phyloP scores from a whole-genome alignment of 768 basidiomycete genomes.

The Mycena epipterygia region DNA sequence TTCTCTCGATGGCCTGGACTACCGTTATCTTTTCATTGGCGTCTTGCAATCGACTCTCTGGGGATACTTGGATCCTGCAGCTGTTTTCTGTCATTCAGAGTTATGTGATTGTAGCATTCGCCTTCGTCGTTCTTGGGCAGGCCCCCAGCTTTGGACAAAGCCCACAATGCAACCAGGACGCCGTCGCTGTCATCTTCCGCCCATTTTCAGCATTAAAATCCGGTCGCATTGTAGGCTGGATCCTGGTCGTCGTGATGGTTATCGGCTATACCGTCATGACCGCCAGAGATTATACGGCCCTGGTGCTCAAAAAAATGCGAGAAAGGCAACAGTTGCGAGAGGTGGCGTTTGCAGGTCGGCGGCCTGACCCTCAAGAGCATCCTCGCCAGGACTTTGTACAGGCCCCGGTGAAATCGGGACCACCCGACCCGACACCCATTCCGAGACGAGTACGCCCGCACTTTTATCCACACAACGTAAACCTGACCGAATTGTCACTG shows the following conservation, averaged over 20 bases:
- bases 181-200: conserved; percentile 14
- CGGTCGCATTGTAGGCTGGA: conserved; percentile 10
- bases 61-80: neutral
- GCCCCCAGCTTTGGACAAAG: conserved; percentile 11
- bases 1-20: conserved; percentile 16
- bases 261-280: conserved; percentile 4
- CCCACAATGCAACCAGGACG: neutral
- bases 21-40: conserved; percentile 1
- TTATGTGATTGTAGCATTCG: neutral
- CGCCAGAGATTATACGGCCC: conserved; percentile 13
- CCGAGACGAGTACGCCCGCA: neutral
- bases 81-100: conserved; percentile 2
- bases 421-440: neutral
- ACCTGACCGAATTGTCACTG: no score
- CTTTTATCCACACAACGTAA: neutral
- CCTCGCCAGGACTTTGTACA: neutral
- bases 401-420: neutral
- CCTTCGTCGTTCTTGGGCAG: neutral
- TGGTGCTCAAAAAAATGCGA: neutral
- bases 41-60: conserved; percentile 13
- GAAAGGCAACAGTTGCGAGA: neutral
- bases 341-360: neutral
- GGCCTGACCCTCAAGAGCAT: no score
- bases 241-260: neutral
- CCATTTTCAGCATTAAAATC: conserved; percentile 5